Conservation (phyloP, 176 grass and related monocot species). For the Secale cereale region DNA sequence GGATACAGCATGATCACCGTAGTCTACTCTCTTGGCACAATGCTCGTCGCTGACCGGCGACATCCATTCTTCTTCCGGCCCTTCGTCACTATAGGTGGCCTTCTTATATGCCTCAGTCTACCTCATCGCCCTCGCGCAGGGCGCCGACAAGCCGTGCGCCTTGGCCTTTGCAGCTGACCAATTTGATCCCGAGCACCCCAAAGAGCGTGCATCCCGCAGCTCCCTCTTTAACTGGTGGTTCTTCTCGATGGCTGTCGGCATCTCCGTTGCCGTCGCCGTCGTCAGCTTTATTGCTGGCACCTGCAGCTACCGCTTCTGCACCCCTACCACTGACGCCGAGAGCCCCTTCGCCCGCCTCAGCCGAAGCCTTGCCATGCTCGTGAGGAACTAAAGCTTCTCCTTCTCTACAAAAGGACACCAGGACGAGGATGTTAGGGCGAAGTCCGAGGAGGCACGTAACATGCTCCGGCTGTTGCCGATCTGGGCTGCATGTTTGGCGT, state of each 20-base stretch:
- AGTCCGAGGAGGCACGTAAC: not conserved
- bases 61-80: not conserved
- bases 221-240: not conserved
- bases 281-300: not conserved
- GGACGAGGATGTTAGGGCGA: not conserved
- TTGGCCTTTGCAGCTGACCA: not conserved
- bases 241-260: not conserved
- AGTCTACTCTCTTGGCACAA: not conserved
- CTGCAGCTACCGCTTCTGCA: not conserved
- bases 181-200: not conserved
- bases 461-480: not conserved
- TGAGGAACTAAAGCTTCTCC: not conserved
- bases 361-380: not conserved
- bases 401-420: not conserved
- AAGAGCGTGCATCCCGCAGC: not conserved
- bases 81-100: not conserved
- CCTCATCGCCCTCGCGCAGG: not conserved
- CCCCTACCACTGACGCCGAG: not conserved
- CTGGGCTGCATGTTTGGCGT: not conserved
- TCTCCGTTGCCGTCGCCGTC: not conserved
- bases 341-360: not conserved
- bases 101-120: not conserved
- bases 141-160: not conserved
- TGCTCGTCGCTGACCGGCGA: fast-evolving
- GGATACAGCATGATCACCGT: not conserved